Evolutionary conservation across 2,329 filamentous ascomycete species (phyloP).

Genomic region (Zarea fungicola): DNA sequence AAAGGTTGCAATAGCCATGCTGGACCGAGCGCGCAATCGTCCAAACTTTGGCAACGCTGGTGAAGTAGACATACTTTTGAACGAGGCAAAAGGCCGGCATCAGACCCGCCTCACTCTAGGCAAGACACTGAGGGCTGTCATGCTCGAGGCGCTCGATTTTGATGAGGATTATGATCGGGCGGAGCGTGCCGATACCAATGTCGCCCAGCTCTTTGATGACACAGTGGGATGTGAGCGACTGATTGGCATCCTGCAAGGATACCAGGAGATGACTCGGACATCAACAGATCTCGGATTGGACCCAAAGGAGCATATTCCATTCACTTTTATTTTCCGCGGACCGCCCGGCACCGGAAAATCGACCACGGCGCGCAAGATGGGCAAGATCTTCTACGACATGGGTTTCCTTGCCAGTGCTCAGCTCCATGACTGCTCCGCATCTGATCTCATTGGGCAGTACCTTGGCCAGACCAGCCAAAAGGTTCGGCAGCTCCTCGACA

Average conservation of each 20-base stretch:
- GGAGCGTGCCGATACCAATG: constrained; percentile 34
- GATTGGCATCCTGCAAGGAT: constrained; percentile 47
- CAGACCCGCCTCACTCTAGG: constrained; percentile 24
- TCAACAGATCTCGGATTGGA: constrained; percentile 24
- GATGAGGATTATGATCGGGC: constrained; percentile 57
- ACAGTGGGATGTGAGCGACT: constrained; percentile 54
- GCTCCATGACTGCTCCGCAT: constrained; percentile 62
- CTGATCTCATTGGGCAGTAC: constrained; percentile 63
- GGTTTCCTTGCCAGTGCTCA: constrained; percentile 57
- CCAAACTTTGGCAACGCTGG: constrained; percentile 72
- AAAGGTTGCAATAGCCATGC: constrained; percentile 51
- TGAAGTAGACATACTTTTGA: constrained; percentile 63
- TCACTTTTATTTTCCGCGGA: constrained; percentile 65
- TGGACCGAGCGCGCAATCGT: constrained; percentile 55
- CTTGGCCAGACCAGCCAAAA: constrained; percentile 67
- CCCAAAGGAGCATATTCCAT: constrained; percentile 45
- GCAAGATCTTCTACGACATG: constrained; percentile 70
- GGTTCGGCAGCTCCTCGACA: constrained; percentile 52
- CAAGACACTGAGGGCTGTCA: constrained; percentile 41
- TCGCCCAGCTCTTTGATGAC: constrained; percentile 51
- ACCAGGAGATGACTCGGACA: constrained; percentile 41
- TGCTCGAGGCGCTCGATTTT: constrained; percentile 70
- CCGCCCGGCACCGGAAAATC: constrained; percentile 68
- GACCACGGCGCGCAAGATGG: constrained; percentile 67
- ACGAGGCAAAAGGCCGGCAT: constrained; percentile 45